phyloP scores from a whole-genome alignment of 495 filamentous ascomycete species.

The Rusavskia elegans region DNA sequence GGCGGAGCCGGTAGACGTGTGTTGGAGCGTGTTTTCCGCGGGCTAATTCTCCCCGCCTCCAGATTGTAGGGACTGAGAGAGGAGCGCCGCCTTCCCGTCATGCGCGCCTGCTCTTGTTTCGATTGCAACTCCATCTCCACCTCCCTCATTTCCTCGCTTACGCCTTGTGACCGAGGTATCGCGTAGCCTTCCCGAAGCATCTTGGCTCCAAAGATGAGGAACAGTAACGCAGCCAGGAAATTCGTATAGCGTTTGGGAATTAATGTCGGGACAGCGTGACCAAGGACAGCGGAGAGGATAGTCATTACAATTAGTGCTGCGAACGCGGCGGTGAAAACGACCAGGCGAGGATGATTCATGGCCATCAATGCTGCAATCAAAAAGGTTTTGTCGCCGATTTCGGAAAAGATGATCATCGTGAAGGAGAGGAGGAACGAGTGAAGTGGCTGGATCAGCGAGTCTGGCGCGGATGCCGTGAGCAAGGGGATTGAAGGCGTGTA shows the following conservation, averaged over 20 bases:
- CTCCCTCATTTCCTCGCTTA: slow-evolving; percentile 90
- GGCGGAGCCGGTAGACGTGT: slow-evolving; percentile 37
- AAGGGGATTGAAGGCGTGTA: slow-evolving; percentile 19
- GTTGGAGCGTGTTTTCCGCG: slow-evolving; percentile 29
- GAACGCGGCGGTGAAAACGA: slow-evolving; percentile 92
- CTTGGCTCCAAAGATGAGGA: slow-evolving; percentile 75
- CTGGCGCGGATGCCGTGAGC: slow-evolving; percentile 27
- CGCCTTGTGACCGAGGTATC: slow-evolving; percentile 78
- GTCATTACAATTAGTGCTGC: slow-evolving; percentile 86
- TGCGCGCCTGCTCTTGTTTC: slow-evolving; percentile 58
- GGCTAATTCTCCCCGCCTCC: slow-evolving; percentile 29
- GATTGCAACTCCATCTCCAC: slow-evolving; percentile 91
- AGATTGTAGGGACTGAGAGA: slow-evolving; percentile 35
- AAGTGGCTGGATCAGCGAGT: slow-evolving; percentile 62
- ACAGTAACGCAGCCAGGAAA: slow-evolving; percentile 68
- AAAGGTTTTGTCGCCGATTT: slow-evolving; percentile 98
- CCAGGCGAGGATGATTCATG: slow-evolving; percentile 86
- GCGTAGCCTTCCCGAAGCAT: slow-evolving; percentile 76
- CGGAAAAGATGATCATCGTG: slow-evolving; percentile 95
- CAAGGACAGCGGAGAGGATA: slow-evolving; percentile 86
- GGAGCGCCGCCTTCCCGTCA: slow-evolving; percentile 34
- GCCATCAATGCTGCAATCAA: slow-evolving; percentile 95
- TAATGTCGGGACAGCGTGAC: slow-evolving; percentile 81
- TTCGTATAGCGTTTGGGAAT: slow-evolving; percentile 81
- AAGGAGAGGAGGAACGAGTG: slow-evolving; percentile 88